phyloP scores from a whole-genome alignment of 1,284 basidiomycete species.

The Leccinum angustisporum region DNA sequence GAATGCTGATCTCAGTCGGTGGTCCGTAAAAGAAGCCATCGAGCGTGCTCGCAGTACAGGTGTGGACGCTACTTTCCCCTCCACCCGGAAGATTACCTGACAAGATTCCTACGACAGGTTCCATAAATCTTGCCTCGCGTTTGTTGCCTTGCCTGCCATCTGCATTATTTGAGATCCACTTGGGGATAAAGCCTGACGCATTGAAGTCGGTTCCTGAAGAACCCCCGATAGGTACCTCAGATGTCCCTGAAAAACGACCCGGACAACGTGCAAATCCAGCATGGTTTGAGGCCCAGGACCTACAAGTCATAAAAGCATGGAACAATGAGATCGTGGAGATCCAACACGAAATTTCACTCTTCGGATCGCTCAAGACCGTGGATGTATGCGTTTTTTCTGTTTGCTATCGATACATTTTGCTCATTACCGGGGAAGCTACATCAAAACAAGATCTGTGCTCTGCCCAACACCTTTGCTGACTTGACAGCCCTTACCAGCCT shows the following conservation, averaged over 20 bases:
- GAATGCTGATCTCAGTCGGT: slow-evolving; percentile 58
- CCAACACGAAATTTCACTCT: slow-evolving; percentile 76
- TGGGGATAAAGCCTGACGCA: slow-evolving; percentile 65
- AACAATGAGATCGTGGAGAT: slow-evolving; percentile 76
- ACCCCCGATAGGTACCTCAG: slow-evolving; percentile 50
- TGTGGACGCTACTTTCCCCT: slow-evolving; percentile 38
- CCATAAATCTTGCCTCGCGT: slow-evolving; percentile 70
- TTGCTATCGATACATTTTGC: background rate
- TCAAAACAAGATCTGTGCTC: slow-evolving; percentile 59
- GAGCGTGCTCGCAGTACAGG: slow-evolving; percentile 75
- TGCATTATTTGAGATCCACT: slow-evolving; percentile 75
- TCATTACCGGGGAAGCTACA: slow-evolving; percentile 52
- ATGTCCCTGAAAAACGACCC: slow-evolving; percentile 33
- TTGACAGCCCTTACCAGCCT: slow-evolving; percentile 59
- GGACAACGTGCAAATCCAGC: slow-evolving; percentile 47
- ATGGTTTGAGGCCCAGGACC: slow-evolving; percentile 79
- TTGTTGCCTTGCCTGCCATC: slow-evolving; percentile 69
- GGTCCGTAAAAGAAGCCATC: slow-evolving; percentile 71
- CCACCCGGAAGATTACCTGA: slow-evolving; percentile 43
- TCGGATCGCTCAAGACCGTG: slow-evolving; percentile 73
- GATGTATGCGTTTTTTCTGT: slow-evolving; percentile 53
- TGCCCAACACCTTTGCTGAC: slow-evolving; percentile 67
- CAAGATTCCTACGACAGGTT: slow-evolving; percentile 50
- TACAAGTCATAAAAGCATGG: slow-evolving; percentile 70
- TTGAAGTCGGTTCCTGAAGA: slow-evolving; percentile 64